phyloP scores from a whole-genome alignment of 345 rosid genomes.

The Citrus sinensis region DNA sequence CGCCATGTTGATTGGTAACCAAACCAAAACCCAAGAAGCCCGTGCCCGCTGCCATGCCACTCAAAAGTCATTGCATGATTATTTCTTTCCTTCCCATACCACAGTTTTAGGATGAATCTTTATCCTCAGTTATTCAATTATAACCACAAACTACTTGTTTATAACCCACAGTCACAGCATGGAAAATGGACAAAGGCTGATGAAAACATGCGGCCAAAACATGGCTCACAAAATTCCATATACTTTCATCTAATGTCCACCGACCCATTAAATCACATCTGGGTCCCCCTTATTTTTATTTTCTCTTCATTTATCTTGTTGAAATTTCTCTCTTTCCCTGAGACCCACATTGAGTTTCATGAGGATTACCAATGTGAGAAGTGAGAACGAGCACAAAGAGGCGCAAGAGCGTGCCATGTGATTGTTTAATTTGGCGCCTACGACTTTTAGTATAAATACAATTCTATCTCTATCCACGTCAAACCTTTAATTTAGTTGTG shows the following conservation, averaged over 20 bases:
- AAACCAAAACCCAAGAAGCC: neutral
- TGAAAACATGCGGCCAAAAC: slow-evolving; percentile 8
- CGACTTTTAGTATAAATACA: neutral
- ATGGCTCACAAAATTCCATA: neutral
- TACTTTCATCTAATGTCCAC: neutral
- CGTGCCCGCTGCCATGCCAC: too few relatives aligned
- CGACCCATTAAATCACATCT: neutral
- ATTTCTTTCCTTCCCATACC: neutral
- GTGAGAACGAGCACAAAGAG: neutral
- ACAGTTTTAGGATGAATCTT: neutral
- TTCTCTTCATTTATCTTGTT: neutral
- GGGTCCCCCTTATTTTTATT: neutral
- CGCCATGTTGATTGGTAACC: neutral
- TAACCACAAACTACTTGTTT: too few relatives aligned
- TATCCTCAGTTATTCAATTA: too few relatives aligned
- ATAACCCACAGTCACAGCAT: neutral
- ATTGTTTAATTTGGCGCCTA: slow-evolving; percentile 4
- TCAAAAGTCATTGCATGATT: neutral
- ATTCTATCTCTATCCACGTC: neutral
- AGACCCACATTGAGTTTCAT: neutral
- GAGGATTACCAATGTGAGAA: neutral
- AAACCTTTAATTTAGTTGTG: neutral
- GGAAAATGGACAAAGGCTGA: neutral
- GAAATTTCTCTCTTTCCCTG: neutral
- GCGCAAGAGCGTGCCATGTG: slow-evolving; percentile 4